Conservation (phyloP, 768 basidiomycete genomes). For the Suillus discolor region DNA sequence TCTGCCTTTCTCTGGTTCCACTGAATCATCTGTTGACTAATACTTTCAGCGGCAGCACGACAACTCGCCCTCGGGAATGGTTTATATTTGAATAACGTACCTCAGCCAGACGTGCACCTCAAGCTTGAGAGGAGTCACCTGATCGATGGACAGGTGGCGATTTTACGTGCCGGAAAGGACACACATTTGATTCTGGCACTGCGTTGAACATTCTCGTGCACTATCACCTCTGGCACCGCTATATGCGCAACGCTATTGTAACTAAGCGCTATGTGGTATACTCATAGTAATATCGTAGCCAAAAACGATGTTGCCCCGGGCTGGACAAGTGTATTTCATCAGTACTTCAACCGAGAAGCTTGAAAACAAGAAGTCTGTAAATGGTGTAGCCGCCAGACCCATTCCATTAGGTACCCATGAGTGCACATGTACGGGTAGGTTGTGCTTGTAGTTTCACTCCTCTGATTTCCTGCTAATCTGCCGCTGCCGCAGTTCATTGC, state of each 20-base stretch:
- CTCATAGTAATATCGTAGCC: not conserved
- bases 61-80: conserved; percentile 66
- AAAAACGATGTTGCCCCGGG: not conserved
- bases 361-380: too few relatives aligned
- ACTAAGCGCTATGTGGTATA: not conserved
- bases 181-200: conserved; percentile 60
- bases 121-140: conserved; percentile 48
- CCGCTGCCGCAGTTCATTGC: too few relatives aligned
- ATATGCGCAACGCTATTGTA: not conserved
- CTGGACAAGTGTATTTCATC: too few relatives aligned
- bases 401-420: too few relatives aligned
- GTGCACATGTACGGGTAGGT: too few relatives aligned
- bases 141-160: conserved; percentile 60
- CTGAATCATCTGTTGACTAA: conserved; percentile 10
- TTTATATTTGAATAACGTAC: conserved; percentile 69
- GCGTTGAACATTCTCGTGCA: conserved; percentile 15
- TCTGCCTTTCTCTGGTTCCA: conserved; percentile 12
- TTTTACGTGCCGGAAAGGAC: conserved; percentile 77
- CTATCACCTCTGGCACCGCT: not conserved
- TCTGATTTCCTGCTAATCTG: too few relatives aligned
- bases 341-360: too few relatives aligned
- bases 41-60: conserved; percentile 60
- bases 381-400: too few relatives aligned
- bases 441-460: too few relatives aligned
- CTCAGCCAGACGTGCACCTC: conserved; percentile 51